phyloP scores from a whole-genome alignment of 441 rosid genomes.

The Gossypium lobatum region DNA sequence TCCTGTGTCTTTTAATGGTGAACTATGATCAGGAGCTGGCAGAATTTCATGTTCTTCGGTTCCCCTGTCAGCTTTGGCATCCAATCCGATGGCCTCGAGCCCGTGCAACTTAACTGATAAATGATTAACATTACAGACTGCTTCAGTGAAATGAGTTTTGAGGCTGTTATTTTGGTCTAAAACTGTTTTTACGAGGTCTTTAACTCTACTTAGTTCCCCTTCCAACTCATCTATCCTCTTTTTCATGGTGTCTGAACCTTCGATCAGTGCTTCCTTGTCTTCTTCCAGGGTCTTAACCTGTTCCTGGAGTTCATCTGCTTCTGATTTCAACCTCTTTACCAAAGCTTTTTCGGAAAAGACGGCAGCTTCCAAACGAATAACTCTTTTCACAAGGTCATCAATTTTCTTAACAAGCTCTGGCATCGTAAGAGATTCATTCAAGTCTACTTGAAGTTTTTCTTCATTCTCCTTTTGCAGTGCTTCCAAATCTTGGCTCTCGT shows the following conservation, averaged over 20 bases:
- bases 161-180: constrained; percentile 42
- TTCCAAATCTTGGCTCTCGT: constrained; percentile 21
- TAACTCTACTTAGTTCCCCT: constrained; percentile 48
- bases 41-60: constrained; percentile 21
- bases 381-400: constrained; percentile 65
- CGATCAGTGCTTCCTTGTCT: constrained; percentile 45
- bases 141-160: constrained; percentile 48
- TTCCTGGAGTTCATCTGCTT: constrained; percentile 49
- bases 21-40: constrained; percentile 4
- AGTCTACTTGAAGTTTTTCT: constrained; percentile 24
- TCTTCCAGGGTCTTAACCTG: constrained; percentile 53
- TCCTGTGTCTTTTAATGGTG: constrained; percentile 16
- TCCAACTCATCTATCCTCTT: constrained; percentile 47
- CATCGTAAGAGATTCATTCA: constrained; percentile 33
- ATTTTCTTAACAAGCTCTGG: constrained; percentile 58
- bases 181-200: constrained; percentile 39
- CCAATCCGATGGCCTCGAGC: constrained; percentile 29
- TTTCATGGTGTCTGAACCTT: constrained; percentile 33
- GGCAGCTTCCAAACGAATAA: constrained; percentile 46
- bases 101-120: constrained; percentile 52
- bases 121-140: constrained; percentile 38
- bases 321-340: constrained; percentile 50
- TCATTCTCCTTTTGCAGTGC: constrained; percentile 27
- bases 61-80: constrained; percentile 17
- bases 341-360: constrained; percentile 58